These are phyloP conservation scores for Phytopythium sindhum DNA, from an alignment of 352 stramenopile genomes.

Conservation along the genomic window DNA sequence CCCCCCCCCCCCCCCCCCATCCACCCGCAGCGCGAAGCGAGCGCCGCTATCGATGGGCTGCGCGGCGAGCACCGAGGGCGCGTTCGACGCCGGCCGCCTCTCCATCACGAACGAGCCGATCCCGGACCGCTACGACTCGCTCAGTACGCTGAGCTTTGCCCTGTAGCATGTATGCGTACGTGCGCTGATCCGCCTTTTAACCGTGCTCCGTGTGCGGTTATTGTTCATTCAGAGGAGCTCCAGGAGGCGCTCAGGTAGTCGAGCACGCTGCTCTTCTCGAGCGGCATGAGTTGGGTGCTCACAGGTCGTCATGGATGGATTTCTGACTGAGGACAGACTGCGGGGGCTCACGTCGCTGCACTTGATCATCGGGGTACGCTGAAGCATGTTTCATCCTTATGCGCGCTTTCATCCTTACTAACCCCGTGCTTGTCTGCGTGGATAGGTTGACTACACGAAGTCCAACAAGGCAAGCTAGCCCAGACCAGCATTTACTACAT, in stretches of 20 bases:
- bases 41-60: conserved; percentile 24
- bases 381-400: no score
- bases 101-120: conserved; percentile 38
- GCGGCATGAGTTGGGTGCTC: background rate
- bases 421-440: background rate
- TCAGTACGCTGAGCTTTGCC: conserved; percentile 26
- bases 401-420: background rate
- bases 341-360: conserved; percentile 64
- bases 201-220: background rate
- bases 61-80: conserved; percentile 10
- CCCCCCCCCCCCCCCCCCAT: no score
- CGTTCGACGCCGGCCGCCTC: background rate
- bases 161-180: conserved; percentile 2
- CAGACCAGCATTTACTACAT: background rate
- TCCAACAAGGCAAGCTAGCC: conserved; percentile 51
- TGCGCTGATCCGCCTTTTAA: background rate
- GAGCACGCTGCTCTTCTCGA: background rate
- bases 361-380: conserved; percentile 63
- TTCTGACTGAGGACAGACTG: conserved; percentile 16
- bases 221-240: conserved; percentile 41
- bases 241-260: conserved; percentile 51
- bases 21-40: background rate
- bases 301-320: background rate
- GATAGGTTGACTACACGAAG: conserved; percentile 75
- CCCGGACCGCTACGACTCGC: conserved; percentile 59